Evolutionary conservation across 192 early-diverging fungal genomes (phyloP).

Genomic region (Endogone sp.): DNA sequence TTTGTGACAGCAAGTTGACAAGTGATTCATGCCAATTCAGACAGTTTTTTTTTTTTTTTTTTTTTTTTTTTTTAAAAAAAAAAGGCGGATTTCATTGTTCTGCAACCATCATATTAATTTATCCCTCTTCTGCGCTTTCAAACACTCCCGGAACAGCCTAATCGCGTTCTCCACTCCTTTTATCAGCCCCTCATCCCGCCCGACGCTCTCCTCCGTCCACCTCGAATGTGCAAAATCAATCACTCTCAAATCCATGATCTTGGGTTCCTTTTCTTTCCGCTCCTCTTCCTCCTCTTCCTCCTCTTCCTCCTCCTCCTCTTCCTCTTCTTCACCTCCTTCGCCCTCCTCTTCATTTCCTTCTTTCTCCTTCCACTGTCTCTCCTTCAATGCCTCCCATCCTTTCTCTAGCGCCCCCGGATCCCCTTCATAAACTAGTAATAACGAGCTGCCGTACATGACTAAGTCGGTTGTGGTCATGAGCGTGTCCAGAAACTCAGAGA

Average conservation of each 20-base stretch:
- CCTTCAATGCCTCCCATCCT: conserved; percentile 30
- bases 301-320: conserved; percentile 20
- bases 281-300: conserved; percentile 19
- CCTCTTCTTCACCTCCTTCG: conserved; percentile 19
- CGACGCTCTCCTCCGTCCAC: conserved; percentile 30
- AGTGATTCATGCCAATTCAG: too few relatives aligned
- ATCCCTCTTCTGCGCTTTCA: neutral
- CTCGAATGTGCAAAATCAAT: conserved; percentile 92
- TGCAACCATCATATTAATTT: neutral
- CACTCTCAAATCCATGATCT: conserved; percentile 60
- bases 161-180: neutral
- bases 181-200: neutral
- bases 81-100: too few relatives aligned
- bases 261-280: conserved; percentile 13
- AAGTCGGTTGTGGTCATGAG: conserved; percentile 43
- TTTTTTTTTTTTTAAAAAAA: too few relatives aligned
- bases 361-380: conserved; percentile 33
- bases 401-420: conserved; percentile 45
- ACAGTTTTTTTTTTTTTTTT: too few relatives aligned
- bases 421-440: conserved; percentile 83
- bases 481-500: conserved; percentile 51
- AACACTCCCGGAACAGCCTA: neutral
- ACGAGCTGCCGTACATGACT: conserved; percentile 68
- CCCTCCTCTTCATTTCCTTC: conserved; percentile 9
- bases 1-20: too few relatives aligned